Evolutionary conservation across 1,284 basidiomycete genomes (phyloP), one percentile per base, ranked within the genome.

Genomic region (Athelia sp.): DNA sequence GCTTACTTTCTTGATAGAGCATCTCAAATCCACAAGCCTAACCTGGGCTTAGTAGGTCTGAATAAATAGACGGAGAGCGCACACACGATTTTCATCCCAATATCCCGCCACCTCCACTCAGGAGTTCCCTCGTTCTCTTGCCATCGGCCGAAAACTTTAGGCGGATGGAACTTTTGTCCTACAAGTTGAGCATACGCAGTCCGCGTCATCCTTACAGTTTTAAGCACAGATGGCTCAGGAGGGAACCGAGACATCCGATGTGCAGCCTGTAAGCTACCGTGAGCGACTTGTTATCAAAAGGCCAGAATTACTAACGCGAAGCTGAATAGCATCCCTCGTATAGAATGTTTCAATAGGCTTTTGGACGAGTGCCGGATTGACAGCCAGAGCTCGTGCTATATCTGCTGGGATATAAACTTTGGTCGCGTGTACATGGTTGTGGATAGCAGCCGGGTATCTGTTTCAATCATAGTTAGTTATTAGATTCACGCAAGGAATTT

Each of bases 11-110:
- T 68, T 93, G 81, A 65, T 89, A 97, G 47, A 95, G 76, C 78
- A 97, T 97, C 70, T 98, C 94, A 56, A 97, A 97, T 0, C 94
- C 94, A 54, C 90, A 92, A 3, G 92, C 84, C 90, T 93, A 57
- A 6, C 18, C 45, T 45, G 35, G 2, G 35, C 21, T 4, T 26
- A 18, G 22, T 17, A 24, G 9, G n/a, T 23, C 34, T 19, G 26
- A 15, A 43, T 43, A 47, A 35, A 22, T 2, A 15, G 2, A 31
- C 38, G 4, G 42, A 8, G 4, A 4, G 23, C 2, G n/a, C 26
- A 67, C 80, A 48, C 55, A 88, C 90, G 48, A 96, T 82, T 72
- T 96, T 97, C 83, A 96, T 90, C 10, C 94, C 94, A 40, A 90
- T 65, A 65, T 93, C 90, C 55, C 80, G 76, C 83, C 89, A 84